Base-by-base conservation (phyloP, 1,284 basidiomycete genomes). In the Ganoderma sinense region DNA sequence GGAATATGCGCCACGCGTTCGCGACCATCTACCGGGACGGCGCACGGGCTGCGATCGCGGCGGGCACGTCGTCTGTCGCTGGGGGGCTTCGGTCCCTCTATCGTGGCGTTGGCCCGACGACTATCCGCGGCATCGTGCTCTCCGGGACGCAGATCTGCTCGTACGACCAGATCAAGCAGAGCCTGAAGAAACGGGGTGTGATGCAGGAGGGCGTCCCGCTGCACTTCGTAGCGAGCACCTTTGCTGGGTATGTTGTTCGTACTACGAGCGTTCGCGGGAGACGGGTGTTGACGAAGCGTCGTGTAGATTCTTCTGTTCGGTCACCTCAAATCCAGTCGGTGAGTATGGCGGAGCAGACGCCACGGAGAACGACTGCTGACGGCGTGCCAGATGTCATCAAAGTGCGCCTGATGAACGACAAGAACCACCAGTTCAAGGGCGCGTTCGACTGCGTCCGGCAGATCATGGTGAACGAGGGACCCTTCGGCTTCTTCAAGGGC, bases 391-490 rank as follows among this genome's bases (percentile, higher is more conserved):
- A 84, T 62, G 82, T 84, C 5, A 78, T 83, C 33, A 84, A 84
- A 69, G 82, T 83, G 33, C 79, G 82, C 8, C 71, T 83, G n/a
- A 83, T 83, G 82, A 83, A 82, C 69, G 82, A 84, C 73, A 82
- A 81, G 69, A 75, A 76, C 56, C 78, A 80, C 39, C 71, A 77
- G 68, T 76, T 75, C 69, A 74, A 74, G 36, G 78, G 80, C 45
- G 77, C 79, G 8, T 55, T 78, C 43, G 79, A 82, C 71, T 82
- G 81, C 64, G 74, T 82, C 13, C 68, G 69, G 70, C 75, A 68
- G 41, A 78, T 82, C 31, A 55, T 81, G 65, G 69, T 71, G 40
- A 72, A 80, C 29, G 82, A 83, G 69, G 82, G 82, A 0, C 78
- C 77, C 1, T 70, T 80, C 66, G 81, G 81, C 2, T 82, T 83